Evolutionary conservation across 2,329 filamentous ascomycete species (phyloP).

Genomic region (Aspergillus fijiensis): DNA sequence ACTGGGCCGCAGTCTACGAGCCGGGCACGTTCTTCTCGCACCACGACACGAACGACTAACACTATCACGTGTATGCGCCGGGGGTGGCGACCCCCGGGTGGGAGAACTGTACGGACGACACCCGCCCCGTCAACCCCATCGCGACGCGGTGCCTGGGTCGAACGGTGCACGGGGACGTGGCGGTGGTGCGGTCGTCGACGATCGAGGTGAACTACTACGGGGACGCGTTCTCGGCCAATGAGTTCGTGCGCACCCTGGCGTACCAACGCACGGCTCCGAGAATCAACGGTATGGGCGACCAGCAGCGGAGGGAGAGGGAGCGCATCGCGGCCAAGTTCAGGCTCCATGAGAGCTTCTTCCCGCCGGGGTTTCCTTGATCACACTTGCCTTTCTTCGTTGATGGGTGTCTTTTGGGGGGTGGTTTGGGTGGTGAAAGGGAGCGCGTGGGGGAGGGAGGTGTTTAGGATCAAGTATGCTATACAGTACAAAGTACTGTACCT

Average conservation of each 20-base stretch:
- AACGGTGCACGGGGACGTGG: not conserved
- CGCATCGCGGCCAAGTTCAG: not conserved
- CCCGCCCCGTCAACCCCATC: not conserved
- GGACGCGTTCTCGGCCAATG: not conserved
- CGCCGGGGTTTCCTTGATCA: not conserved
- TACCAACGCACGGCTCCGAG: not conserved
- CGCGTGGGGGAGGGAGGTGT: no score
- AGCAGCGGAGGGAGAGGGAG: not conserved
- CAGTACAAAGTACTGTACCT: no score
- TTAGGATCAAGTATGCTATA: no score
- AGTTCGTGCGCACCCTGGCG: not conserved
- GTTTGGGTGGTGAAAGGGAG: no score
- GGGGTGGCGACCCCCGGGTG: not conserved
- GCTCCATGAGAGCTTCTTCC: not conserved
- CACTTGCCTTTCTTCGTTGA: no score
- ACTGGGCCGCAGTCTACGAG: not conserved
- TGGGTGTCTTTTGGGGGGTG: no score
- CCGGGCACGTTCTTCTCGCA: constrained; percentile 13
- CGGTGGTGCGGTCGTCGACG: not conserved
- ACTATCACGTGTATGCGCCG: constrained; percentile 5
- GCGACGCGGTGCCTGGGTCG: not conserved
- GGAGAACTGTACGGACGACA: no score
- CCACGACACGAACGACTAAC: not conserved
- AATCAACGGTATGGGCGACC: no score
- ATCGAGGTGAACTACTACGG: not conserved